phyloP scores from a whole-genome alignment of 768 basidiomycete species.

The Rubroboletus pulcherrimus region DNA sequence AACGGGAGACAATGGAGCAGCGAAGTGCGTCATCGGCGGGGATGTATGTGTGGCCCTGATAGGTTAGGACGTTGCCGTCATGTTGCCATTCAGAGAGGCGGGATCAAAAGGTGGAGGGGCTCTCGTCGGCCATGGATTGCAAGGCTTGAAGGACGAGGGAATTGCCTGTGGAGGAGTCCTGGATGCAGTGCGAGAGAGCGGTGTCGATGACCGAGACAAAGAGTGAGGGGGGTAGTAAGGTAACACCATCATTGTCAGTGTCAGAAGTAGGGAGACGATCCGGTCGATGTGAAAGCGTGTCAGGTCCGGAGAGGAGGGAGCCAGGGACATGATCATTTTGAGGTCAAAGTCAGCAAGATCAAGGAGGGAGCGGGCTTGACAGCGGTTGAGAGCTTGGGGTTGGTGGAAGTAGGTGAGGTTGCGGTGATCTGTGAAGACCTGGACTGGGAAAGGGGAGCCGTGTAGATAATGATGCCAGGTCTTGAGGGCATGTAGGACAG shows the following conservation, averaged over 20 bases:
- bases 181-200: fast-evolving
- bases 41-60: not conserved
- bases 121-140: fast-evolving
- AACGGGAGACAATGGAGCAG: fast-evolving
- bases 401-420: not conserved
- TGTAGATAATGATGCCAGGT: not conserved
- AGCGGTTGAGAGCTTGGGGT: not conserved
- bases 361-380: not conserved
- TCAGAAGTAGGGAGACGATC: not conserved
- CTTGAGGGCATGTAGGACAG: not conserved
- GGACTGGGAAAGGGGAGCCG: not conserved
- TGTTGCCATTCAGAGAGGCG: fast-evolving
- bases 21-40: fast-evolving
- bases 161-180: fast-evolving
- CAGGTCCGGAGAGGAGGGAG: fast-evolving
- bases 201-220: not conserved
- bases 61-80: not conserved
- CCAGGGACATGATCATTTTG: not conserved
- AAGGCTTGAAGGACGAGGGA: not conserved
- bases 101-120: fast-evolving
- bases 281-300: fast-evolving
- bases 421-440: not conserved
- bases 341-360: not conserved
- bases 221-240: no score
- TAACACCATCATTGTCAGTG: no score